Base-by-base conservation (phyloP, 306 rosid genomes). In the Heteromeles arbutifolia region DNA sequence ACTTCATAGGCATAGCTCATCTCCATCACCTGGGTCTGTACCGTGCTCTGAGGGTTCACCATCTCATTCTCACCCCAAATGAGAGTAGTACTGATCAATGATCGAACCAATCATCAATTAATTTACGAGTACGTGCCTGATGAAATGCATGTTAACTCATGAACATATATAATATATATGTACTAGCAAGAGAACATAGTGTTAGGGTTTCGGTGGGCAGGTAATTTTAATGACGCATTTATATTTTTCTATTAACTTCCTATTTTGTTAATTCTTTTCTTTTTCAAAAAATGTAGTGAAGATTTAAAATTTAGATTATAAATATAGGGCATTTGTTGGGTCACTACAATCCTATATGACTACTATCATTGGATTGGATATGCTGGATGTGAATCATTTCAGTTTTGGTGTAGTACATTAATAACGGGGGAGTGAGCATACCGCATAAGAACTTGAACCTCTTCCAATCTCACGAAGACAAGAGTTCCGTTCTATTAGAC, bases 41-140 rank as follows among this genome's bases (percentile, higher is more conserved):
- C 80, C 85, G 43, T 82, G 90, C 77, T 77, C 90, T 2, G 82
- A 83, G 70, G 71, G 79, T 7, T 86, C 96, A 2, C 82, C 88
- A 5, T 85, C 96, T 37, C 87, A 74, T 17, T 72, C 88, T 1
- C 80, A 56, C 54, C 81, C 96, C 54, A 92, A 90, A 82, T 86
- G 86, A 89, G 75, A 41, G 12, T 41, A 65, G 44, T 64, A 32
- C 57, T 39, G 77, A 75, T 58, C 61, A 45, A 19, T 13, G 29
- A 11, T 21, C 11, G 26, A 58, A 67, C 54, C 24, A 39, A 72
- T 72, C 28, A 62, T 72, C 76, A 72, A 39, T 34, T 78, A 17
- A 59, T 67, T 73, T 22, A 80, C 84, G 69, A 65, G 74, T 82
- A 80, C 84, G 63, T 83, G 77, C 53, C 82, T 81, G 74, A 72